phyloP scores from a whole-genome alignment of 495 filamentous ascomycete species.

The Penicillium lividum region DNA sequence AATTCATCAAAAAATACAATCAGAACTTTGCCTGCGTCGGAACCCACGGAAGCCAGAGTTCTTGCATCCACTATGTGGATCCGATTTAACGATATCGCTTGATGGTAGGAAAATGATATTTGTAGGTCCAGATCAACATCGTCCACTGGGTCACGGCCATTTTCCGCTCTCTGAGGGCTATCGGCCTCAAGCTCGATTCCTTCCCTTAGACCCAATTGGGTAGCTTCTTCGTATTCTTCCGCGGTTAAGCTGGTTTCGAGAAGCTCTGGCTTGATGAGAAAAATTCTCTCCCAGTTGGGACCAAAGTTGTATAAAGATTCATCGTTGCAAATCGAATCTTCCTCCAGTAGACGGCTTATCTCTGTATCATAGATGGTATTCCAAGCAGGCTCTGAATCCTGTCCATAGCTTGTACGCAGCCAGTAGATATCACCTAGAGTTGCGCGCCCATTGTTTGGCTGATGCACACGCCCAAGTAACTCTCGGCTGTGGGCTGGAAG shows the following conservation, averaged over 20 bases:
- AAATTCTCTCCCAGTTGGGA: constrained; percentile 12
- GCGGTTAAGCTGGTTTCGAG: background rate
- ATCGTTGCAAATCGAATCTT: constrained; percentile 4
- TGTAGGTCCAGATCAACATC: background rate
- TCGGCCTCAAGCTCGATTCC: constrained; percentile 1
- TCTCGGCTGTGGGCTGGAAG: constrained; percentile 9
- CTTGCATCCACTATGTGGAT: constrained; percentile 15
- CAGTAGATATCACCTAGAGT: background rate
- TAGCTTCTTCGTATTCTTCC: background rate
- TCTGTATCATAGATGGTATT: background rate
- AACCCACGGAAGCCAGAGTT: constrained; percentile 12
- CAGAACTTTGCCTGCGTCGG: constrained; percentile 13
- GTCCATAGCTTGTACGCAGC: constrained; percentile 14
- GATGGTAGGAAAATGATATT: background rate
- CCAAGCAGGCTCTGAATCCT: constrained; percentile 4
- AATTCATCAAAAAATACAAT: constrained; percentile 12
- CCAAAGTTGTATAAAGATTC: constrained; percentile 11
- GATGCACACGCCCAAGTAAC: constrained; percentile 6
- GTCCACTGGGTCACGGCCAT: constrained; percentile 11
- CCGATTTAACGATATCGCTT: constrained; percentile 1
- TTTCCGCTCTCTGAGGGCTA: constrained; percentile 3
- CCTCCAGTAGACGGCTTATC: background rate
- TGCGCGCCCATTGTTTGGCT: background rate
- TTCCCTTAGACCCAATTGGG: background rate
- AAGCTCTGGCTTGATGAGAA: background rate